A percentile compares a stretch with the other conserved stretches of the same genome.
Evolutionary conservation across 208 protist genomes (phyloP).

Genomic region (Trypanosomatidae sp.): DNA sequence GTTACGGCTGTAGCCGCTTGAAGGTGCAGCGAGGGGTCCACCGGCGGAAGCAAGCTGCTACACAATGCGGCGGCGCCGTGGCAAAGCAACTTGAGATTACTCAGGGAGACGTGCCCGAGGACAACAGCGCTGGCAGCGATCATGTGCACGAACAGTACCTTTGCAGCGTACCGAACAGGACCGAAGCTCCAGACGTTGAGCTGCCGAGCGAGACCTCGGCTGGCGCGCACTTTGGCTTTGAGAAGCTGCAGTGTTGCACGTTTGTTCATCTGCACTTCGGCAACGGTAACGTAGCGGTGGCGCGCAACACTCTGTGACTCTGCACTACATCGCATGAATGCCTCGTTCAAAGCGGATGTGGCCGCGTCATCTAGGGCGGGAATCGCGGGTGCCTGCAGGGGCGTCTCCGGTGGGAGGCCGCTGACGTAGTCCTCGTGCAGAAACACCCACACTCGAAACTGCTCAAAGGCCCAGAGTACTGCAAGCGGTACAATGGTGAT

Average conservation of each 20-base stretch:
- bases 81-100: not conserved
- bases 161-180: not conserved
- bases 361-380: conserved; percentile 3
- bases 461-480: conserved; percentile 11
- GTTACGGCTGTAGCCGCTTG: not conserved
- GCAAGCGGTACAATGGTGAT: conserved; percentile 1
- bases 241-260: conserved; percentile 16
- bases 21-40: not conserved
- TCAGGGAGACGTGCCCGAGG: conserved; percentile 12
- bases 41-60: not conserved
- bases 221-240: conserved; percentile 6
- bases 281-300: conserved; percentile 8
- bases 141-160: conserved; percentile 11
- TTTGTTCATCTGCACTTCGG: not conserved
- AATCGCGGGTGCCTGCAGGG: not conserved
- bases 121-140: conserved; percentile 4
- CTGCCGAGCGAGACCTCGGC: not conserved
- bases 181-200: conserved; percentile 2
- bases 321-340: conserved; percentile 8
- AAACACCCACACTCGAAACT: conserved; percentile 17
- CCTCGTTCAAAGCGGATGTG: conserved; percentile 5
- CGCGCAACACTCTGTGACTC: not conserved
- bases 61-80: not conserved
- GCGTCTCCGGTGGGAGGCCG: conserved; percentile 17
- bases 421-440: conserved; percentile 20